phyloP scores from a whole-genome alignment of 2,329 filamentous ascomycete species.

The Cyphellophora europaea region DNA sequence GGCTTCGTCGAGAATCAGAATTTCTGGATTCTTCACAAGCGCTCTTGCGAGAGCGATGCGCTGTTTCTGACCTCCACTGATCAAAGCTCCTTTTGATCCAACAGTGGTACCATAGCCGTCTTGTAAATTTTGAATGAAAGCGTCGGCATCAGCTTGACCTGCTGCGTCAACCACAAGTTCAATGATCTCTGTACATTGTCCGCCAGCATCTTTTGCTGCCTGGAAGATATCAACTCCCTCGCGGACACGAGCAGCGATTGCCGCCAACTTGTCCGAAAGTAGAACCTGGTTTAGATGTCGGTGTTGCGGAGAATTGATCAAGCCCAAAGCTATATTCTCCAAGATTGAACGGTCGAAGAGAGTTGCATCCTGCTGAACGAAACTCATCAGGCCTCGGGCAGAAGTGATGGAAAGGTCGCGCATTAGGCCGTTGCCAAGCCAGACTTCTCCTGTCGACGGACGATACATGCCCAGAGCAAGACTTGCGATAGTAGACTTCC shows the following conservation, averaged over 20 bases:
- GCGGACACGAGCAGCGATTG: constrained; percentile 3
- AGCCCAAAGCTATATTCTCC: constrained; percentile 44
- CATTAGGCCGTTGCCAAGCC: constrained; percentile 22
- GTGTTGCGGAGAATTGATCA: constrained; percentile 28
- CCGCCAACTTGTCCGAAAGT: constrained; percentile 3
- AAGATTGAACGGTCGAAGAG: constrained; percentile 42
- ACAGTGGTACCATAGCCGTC: constrained; percentile 41
- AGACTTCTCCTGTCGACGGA: constrained; percentile 22
- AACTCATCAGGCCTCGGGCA: constrained; percentile 26
- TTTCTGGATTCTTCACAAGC: constrained; percentile 71
- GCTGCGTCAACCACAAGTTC: constrained; percentile 34
- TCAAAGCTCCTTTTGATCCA: constrained; percentile 66
- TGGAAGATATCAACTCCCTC: constrained; percentile 3
- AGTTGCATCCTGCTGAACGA: constrained; percentile 43
- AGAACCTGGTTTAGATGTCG: constrained; percentile 19
- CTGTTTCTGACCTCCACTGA: constrained; percentile 84
- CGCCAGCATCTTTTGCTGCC: constrained; percentile 10
- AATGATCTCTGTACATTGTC: constrained; percentile 41
- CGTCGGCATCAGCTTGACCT: constrained; percentile 48
- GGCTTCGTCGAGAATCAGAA: constrained; percentile 45
- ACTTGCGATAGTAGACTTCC: constrained; percentile 39
- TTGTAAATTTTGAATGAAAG: constrained; percentile 46
- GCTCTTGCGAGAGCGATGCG: constrained; percentile 82
- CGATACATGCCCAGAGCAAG: constrained; percentile 29
- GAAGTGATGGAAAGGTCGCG: constrained; percentile 25